Percentiles rank a stretch among this genome's conserved stretches.
Evolutionary conservation across 495 filamentous ascomycete genomes (phyloP).

Genomic region (Hypoxylon rickii): DNA sequence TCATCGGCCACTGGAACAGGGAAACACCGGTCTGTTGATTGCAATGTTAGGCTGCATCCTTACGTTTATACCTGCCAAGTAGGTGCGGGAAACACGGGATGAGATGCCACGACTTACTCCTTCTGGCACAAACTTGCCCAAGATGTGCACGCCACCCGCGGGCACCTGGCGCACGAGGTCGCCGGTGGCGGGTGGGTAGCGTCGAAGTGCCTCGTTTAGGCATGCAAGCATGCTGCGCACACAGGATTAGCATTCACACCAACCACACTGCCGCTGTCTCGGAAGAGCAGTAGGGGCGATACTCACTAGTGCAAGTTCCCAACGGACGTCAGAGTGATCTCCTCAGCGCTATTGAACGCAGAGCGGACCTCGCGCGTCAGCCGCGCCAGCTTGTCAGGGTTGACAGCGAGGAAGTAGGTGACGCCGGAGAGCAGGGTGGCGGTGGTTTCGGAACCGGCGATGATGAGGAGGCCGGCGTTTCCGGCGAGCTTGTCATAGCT

Average conservation of each 20-base stretch:
- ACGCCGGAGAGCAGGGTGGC: constrained; percentile 54
- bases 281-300: background rate
- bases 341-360: constrained; percentile 46
- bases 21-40: constrained; percentile 49
- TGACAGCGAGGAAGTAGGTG: constrained; percentile 52
- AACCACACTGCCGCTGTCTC: background rate
- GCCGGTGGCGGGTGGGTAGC: constrained; percentile 56
- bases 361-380: constrained; percentile 54
- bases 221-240: constrained; percentile 50
- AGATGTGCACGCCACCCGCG: constrained; percentile 49
- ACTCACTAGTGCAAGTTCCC: constrained; percentile 47
- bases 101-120: constrained; percentile 34
- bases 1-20: constrained; percentile 50
- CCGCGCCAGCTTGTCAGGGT: constrained; percentile 44
- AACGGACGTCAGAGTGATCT: constrained; percentile 54
- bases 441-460: constrained; percentile 59
- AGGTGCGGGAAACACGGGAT: background rate
- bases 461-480: constrained; percentile 34
- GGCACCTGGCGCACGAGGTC: constrained; percentile 49
- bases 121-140: constrained; percentile 46
- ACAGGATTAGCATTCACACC: background rate
- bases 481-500: constrained; percentile 1
- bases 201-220: constrained; percentile 58
- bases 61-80: background rate
- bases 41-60: background rate